Evolutionary conservation across 306 rosid species (phyloP), one percentile per base, ranked within the genome.

Genomic region (peach (Prunus persica)): DNA sequence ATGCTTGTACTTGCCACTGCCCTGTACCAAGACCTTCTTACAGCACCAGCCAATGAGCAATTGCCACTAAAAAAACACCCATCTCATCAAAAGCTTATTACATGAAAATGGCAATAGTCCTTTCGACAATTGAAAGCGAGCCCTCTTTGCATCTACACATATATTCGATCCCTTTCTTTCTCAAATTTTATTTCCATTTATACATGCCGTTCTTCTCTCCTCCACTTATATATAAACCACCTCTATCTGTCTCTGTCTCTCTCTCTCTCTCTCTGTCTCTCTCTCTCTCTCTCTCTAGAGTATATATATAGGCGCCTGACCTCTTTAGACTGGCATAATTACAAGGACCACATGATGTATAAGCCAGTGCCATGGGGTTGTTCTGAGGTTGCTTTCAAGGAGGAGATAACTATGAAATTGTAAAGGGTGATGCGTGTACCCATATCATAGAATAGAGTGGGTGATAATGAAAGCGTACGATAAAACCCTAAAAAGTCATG

Each of bases 341-440:
- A 79, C 62, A 24, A 88, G 97, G 98, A 86, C 96, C 98, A 89
- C 98, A 80, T 58, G 14, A 71, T 74, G 65, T 72, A 72, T 78
- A 75, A 38, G 43, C 82, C 89, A 82, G 71, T 83, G 70, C 77
- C 75, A 15, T 27, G 47, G 84, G 86, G 82, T 84, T 78, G 87
- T 79, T 86, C 91, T 83, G 20, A 67, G 83, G 96, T 95, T 90
- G 91, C 93, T 95, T 88, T 95, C 96, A 90, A 82, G 76, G 78
- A 82, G 65, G 76, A 86, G 97, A 89, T 90, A 85, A 91, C 89
- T 88, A 76, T 75, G 89, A 89, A 85, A 76, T 56, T 79, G 82
- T 69, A 73, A 81, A 75, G 83, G 83, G 77, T 69, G 85, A 71
- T 51, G 80, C 82, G 70, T 76, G 81, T 79, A 67, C 72, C 82